Evolutionary conservation across 305 asterid genomes (phyloP), one percentile per base, ranked within the genome.

Genomic region (Fraxinus sp.): DNA sequence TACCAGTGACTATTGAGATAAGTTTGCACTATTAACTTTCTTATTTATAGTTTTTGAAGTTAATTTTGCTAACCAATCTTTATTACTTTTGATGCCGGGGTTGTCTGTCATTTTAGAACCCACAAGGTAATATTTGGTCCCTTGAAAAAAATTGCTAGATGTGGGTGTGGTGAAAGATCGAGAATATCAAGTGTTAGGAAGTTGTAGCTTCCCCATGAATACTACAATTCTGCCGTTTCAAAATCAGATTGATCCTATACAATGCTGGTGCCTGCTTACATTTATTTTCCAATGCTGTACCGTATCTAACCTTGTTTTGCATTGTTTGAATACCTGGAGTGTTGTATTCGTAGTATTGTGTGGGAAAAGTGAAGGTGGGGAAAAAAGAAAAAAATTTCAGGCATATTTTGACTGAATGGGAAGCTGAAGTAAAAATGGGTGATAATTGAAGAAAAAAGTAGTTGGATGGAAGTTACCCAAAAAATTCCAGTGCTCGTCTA

Each of bases 91-190:
- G 20, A 68, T 28, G 37, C n/a, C n/a, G n/a, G n/a, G n/a, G n/a
- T 57, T 83, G 11, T 74, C 9, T 36, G 28, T 59, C 79, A 71
- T 52, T 82, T 66, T 46, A 22, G 71, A 39, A 68, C 76, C 26
- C 37, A 36, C 7, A 7, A 18, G 35, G 33, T 30, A 57, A 32
- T 18, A 30, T 22, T 22, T 20, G n/a, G 72, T 6, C 76, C 68
- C 37, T 55, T 26, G 52, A 44, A 39, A 72, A 41, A 57, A 20
- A 30, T 26, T 79, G 14, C 59, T 24, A 41, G 49, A 46, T 64
- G 46, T 72, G 57, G 72, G 59, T 46, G 35, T 59, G 8, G 70
- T 75, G 72, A 11, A 28, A 64, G 3, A 79, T 24, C 6, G 32
- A 33, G 28, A 49, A 68, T 70, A 7, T 35, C 41, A 62, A 35